Percentiles rank a stretch among this genome's conserved stretches.
Evolutionary conservation across 345 rosid genomes (phyloP).

Genomic region (Euphorbia lathyris): DNA sequence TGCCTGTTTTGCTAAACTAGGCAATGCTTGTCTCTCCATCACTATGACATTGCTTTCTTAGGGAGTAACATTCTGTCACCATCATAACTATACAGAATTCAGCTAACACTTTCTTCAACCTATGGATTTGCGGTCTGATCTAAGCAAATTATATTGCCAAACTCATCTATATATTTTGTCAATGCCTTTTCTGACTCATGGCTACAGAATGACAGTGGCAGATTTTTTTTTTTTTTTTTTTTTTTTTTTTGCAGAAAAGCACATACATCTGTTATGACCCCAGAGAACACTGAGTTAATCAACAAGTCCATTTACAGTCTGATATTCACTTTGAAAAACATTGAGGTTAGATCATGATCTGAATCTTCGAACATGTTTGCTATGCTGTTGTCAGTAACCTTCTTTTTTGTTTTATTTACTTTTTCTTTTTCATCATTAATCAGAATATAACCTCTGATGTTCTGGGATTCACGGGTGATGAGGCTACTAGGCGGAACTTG

Average conservation of each 20-base stretch:
- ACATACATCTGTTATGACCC: slow-evolving; percentile 78
- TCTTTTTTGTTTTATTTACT: slow-evolving; percentile 2
- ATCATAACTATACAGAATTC: not conserved
- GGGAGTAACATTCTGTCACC: not conserved
- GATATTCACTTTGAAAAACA: slow-evolving; percentile 84
- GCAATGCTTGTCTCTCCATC: not conserved
- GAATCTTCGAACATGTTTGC: not conserved
- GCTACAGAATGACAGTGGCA: not conserved
- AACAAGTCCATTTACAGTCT: slow-evolving; percentile 82
- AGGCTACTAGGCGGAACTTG: slow-evolving; percentile 77
- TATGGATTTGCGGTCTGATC: not conserved
- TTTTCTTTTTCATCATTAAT: slow-evolving; percentile 16
- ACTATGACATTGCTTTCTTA: not conserved
- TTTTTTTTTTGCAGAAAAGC: slow-evolving; percentile 24
- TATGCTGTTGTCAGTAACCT: not conserved
- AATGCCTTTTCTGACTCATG: not conserved
- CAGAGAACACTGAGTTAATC: slow-evolving; percentile 84
- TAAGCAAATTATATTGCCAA: not conserved
- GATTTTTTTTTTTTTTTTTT: not conserved
- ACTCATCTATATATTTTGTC: not conserved
- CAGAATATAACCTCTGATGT: slow-evolving; percentile 96
- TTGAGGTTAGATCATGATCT: slow-evolving; percentile 56
- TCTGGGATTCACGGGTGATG: slow-evolving; percentile 98
- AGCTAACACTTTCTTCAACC: not conserved
- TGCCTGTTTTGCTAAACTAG: not conserved